Evolutionary conservation across 2,329 filamentous ascomycete species (phyloP).

Genomic region (Cladophialophora exuberans): DNA sequence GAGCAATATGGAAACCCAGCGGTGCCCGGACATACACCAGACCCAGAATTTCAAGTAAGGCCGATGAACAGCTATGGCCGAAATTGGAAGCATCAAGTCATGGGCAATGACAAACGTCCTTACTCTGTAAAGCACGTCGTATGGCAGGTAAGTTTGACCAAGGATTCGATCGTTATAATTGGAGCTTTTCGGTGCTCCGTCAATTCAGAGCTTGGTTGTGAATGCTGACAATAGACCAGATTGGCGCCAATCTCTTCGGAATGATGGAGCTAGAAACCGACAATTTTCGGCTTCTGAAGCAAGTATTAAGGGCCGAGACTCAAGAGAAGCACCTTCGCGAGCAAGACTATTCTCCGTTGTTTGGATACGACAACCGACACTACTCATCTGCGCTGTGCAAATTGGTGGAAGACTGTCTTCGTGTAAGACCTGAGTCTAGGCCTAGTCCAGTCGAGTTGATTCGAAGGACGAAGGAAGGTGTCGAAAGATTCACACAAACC

Average conservation of each 20-base stretch:
- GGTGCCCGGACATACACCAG: too few relatives aligned
- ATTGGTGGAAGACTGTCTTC: constrained; percentile 19
- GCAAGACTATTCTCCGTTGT: constrained; percentile 17
- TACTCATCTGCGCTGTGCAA: constrained; percentile 15
- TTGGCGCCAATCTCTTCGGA: constrained; percentile 24
- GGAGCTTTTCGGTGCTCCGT: background rate
- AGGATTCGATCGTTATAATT: background rate
- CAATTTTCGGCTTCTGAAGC: constrained; percentile 14
- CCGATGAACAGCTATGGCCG: constrained; percentile 20
- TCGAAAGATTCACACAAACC: constrained; percentile 8
- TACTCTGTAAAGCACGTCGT: constrained; percentile 23
- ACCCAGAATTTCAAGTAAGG: too few relatives aligned
- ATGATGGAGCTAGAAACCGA: constrained; percentile 19
- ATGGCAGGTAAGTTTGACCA: constrained; percentile 16
- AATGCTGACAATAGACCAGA: background rate
- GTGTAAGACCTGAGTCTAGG: constrained; percentile 14
- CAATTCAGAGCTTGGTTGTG: background rate
- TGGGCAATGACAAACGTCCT: constrained; percentile 11
- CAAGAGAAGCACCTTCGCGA: constrained; percentile 7
- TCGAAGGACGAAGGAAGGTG: constrained; percentile 2
- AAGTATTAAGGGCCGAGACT: constrained; percentile 6
- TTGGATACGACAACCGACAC: background rate
- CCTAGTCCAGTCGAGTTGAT: constrained; percentile 8
- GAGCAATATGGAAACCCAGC: constrained; percentile 22
- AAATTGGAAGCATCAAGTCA: constrained; percentile 10